A percentile compares a stretch with the other conserved stretches of the same genome.
Conservation (phyloP, 83 land plant genomes). For the Diphasiastrum complanatum region DNA sequence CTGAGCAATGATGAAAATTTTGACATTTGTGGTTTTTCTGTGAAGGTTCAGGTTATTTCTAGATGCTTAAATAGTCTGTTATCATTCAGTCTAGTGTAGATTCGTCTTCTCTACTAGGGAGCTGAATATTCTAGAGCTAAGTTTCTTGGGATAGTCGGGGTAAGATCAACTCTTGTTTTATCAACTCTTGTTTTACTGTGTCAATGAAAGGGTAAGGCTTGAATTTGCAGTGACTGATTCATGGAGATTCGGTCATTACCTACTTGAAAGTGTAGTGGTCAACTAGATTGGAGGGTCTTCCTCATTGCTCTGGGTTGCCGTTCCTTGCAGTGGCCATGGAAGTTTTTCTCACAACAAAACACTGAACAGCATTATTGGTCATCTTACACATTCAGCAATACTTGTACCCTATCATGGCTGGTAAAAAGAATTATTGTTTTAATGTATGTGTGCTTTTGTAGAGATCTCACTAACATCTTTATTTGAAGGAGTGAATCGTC, state of each 20-base stretch:
- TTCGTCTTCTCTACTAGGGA: too few relatives aligned
- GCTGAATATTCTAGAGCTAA: too few relatives aligned
- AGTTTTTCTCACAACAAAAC: constrained; percentile 17
- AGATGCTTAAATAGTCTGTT: too few relatives aligned
- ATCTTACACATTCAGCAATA: constrained; percentile 4
- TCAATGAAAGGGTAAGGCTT: not conserved
- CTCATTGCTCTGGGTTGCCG: not conserved
- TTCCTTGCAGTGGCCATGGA: constrained; percentile 16
- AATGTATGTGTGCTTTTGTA: not conserved
- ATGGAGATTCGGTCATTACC: not conserved
- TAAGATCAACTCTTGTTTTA: not conserved
- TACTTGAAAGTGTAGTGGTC: too few relatives aligned
- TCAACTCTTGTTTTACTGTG: not conserved
- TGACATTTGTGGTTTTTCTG: too few relatives aligned
- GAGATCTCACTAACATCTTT: too few relatives aligned
- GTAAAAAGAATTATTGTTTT: not conserved
- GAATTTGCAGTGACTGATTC: not conserved
- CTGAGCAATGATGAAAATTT: too few relatives aligned
- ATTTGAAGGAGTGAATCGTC: too few relatives aligned
- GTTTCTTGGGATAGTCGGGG: not conserved
- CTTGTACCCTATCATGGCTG: constrained; percentile 21
- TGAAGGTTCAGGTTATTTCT: too few relatives aligned
- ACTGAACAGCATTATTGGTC: constrained; percentile 9
- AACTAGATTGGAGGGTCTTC: not conserved
- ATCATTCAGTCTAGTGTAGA: too few relatives aligned